Evolutionary conservation across 2,329 filamentous ascomycete species (phyloP), one percentile per base, ranked within the genome.

Genomic region (Falciphora oryzae): DNA sequence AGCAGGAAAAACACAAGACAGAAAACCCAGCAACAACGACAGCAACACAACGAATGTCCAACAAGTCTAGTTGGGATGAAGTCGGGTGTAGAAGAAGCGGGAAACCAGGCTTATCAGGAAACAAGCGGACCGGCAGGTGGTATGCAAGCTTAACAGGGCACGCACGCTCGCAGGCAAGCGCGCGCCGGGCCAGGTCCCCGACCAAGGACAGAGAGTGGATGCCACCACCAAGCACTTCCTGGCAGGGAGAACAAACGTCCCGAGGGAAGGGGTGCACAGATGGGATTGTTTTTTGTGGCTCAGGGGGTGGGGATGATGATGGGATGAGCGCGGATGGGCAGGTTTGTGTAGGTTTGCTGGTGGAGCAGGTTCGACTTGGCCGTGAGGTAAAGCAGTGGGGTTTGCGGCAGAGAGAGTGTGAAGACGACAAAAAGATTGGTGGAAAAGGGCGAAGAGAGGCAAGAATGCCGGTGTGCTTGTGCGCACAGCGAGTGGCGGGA

Each of bases 81-180:
- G 18, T 11, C 14, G n/a, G 16, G 18, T 10, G 14, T 11, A 53
- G n/a, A 53, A n/a, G 22, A 50, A 53, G n/a, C 44, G 22, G 44
- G 44, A 53, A 53, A 22, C 44, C 44, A 53, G 44, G n/a, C 44
- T 53, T 53, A 53, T 53, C 44, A 53, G 44, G 44, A 53, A 53
- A n/a, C n/a, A 53, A n/a, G 44, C 10, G 11, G 22, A 3, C 44
- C 44, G n/a, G 44, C 22, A 53, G 44, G 44, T 22, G 44, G 44
- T n/a, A n/a, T n/a, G 44, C 38, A 22, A 50, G 14, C 2, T 50
- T 4, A 50, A 22, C 38, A 18, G 38, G 44, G 44, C 44, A 50
- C 44, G n/a, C 13, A 16, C 13, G 13, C 44, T 50, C 44, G 44
- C 44, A n/a, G 44, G 13, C 35, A 16, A 38, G 35, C 35, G 13